phyloP scores from a whole-genome alignment of 306 rosid species.

The Fagus sylvatica region DNA sequence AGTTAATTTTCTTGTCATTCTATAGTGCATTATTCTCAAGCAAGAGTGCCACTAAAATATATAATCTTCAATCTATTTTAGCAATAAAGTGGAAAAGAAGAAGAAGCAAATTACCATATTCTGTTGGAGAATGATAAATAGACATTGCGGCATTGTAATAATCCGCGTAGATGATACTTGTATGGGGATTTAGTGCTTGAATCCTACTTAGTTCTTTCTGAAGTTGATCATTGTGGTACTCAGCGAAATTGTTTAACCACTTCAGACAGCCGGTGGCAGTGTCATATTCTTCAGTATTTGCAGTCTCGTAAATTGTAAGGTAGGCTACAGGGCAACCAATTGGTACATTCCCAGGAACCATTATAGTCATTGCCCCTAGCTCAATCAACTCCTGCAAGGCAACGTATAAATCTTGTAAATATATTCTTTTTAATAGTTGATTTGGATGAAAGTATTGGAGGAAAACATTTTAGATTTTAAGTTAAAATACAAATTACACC shows the following conservation, averaged over 20 bases:
- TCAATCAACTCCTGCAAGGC: conserved; percentile 43
- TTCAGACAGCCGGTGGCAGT: conserved; percentile 39
- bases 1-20: too few relatives aligned
- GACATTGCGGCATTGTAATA: conserved; percentile 39
- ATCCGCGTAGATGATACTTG: conserved; percentile 48
- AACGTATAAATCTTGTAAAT: background rate
- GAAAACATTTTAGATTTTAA: too few relatives aligned
- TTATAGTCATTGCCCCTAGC: conserved; percentile 44
- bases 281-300: conserved; percentile 34
- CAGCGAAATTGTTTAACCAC: conserved; percentile 44
- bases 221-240: conserved; percentile 45
- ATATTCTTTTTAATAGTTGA: too few relatives aligned
- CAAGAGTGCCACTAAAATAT: background rate
- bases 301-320: conserved; percentile 31
- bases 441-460: too few relatives aligned
- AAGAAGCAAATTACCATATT: conserved; percentile 34
- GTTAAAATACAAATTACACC: too few relatives aligned
- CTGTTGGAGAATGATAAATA: conserved; percentile 36
- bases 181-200: conserved; percentile 27
- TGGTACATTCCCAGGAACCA: conserved; percentile 57
- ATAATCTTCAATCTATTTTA: background rate
- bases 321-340: conserved; percentile 33
- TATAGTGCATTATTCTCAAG: background rate
- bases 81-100: background rate
- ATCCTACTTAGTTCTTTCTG: conserved; percentile 29